Percentiles rank a stretch among this genome's conserved stretches.
Evolutionary conservation across 495 filamentous ascomycete species (phyloP).

Genomic region (Aspergillus egyptiacus): DNA sequence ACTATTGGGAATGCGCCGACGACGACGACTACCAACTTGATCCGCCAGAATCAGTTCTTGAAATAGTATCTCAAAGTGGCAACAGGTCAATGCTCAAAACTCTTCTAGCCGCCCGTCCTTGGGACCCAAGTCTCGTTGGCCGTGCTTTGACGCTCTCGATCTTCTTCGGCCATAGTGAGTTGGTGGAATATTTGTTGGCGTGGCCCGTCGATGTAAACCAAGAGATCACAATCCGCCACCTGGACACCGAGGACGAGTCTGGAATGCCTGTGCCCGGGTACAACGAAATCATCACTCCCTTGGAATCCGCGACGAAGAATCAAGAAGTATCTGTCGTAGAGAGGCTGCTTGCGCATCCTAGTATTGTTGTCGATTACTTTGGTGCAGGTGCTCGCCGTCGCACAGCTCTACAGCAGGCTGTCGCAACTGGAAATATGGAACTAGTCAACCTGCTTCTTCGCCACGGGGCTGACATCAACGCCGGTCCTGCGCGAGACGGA

Average conservation of each 20-base stretch:
- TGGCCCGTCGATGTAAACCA: not conserved
- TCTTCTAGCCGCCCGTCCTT: not conserved
- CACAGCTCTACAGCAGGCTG: conserved; percentile 25
- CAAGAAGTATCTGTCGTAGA: not conserved
- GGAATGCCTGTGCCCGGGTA: not conserved
- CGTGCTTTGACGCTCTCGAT: not conserved
- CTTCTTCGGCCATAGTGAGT: not conserved
- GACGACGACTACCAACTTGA: not conserved
- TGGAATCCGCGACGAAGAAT: not conserved
- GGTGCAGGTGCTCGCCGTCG: not conserved
- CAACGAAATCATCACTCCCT: not conserved
- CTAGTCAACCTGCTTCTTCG: conserved; percentile 27
- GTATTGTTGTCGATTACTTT: not conserved
- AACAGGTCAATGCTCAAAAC: not conserved
- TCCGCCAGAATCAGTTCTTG: not conserved
- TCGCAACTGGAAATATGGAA: conserved; percentile 18
- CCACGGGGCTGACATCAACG: conserved; percentile 27
- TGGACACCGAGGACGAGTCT: not conserved
- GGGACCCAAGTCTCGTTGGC: not conserved
- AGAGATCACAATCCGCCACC: not conserved
- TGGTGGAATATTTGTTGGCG: not conserved
- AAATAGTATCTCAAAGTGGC: not conserved
- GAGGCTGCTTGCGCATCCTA: not conserved
- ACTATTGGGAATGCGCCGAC: not conserved
- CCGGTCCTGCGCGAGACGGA: conserved; percentile 2